Conservation (phyloP, 331 rosid species). For the Malus hybrid region DNA sequence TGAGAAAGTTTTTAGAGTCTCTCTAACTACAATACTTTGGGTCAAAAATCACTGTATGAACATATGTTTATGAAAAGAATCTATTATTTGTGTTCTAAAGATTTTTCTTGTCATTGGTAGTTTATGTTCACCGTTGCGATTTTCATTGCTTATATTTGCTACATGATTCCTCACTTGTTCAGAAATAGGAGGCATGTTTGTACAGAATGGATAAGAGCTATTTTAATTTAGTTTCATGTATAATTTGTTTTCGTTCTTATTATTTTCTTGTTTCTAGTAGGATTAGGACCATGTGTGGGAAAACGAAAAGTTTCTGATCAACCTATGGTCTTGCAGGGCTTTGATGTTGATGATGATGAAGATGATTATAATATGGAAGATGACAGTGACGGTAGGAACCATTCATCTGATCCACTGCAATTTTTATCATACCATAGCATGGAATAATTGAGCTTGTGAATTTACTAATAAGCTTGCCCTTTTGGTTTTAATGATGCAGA, state of each 20-base stretch:
- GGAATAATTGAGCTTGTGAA: background rate
- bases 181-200: background rate
- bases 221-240: background rate
- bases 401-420: background rate
- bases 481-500: background rate
- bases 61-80: background rate
- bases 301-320: background rate
- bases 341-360: slow-evolving; percentile 22
- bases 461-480: background rate
- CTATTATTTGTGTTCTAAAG: background rate
- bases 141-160: background rate
- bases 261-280: background rate
- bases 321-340: slow-evolving; percentile 8
- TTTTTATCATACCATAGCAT: background rate
- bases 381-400: slow-evolving; percentile 9
- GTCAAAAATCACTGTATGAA: background rate
- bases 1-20: slow-evolving; percentile 1
- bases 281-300: background rate
- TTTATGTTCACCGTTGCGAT: background rate
- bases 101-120: background rate
- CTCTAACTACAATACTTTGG: background rate
- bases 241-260: background rate
- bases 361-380: slow-evolving; percentile 19
- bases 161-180: background rate
- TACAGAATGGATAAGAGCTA: background rate